Evolutionary conservation across 108 stramenopile genomes (phyloP), one percentile per base, ranked within the genome.

Genomic region (Bacterosira constricta): DNA sequence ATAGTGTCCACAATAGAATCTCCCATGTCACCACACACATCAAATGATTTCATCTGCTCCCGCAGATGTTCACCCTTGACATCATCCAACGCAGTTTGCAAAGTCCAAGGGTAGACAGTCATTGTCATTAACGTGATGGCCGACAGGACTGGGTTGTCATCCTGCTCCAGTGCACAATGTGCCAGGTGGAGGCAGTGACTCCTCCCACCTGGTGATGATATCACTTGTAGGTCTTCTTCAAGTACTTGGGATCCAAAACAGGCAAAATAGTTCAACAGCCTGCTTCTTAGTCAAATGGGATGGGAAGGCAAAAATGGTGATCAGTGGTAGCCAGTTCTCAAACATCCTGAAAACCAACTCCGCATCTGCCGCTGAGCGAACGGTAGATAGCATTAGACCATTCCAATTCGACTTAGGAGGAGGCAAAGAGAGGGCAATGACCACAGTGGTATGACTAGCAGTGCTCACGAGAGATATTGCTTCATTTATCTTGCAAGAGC

Each of bases 41-140:
- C n/a, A n/a, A n/a, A n/a, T n/a, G n/a, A n/a, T n/a, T n/a, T n/a
- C n/a, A n/a, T n/a, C n/a, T n/a, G n/a, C n/a, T n/a, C n/a, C n/a
- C n/a, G n/a, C n/a, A n/a, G n/a, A n/a, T n/a, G n/a, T 25, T 10
- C 50, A 11, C 56, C 56, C 2, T 31, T 34, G 26, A 20, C 20
- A 12, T 57, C 56, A 57, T 30, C 29, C 56, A 57, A 32, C n/a
- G 56, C 56, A 15, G 15, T 32, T 34, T 57, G 56, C 10, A 57
- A n/a, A 3, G 36, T 34, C 21, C 50, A 23, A 23, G 50, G 50
- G 20, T 25, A 2, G 3, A 25, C 44, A 18, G 15, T 15, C 18
- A 15, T 18, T 18, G 18, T 45, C 44, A 45, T 45, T 45, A 45
- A 18, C n/a, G n/a, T 3, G 44, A 45, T 20, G 52, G 10, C 12